Evolutionary conservation across 2,329 filamentous ascomycete genomes (phyloP).

Genomic region (Monilinia polystroma): DNA sequence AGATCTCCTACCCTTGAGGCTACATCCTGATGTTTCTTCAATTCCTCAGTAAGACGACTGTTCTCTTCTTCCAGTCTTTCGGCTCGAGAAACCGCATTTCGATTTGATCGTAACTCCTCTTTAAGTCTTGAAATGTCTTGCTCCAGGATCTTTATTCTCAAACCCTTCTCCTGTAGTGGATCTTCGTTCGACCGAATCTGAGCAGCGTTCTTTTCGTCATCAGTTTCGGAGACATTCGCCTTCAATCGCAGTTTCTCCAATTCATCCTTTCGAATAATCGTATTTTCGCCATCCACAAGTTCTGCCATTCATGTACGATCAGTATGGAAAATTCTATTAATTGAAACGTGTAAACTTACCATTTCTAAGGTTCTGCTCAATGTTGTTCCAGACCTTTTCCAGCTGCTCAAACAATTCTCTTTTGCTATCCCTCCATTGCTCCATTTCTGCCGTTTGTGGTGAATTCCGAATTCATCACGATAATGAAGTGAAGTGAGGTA

Average conservation of each 20-base stretch:
- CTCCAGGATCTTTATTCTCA: constrained; percentile 13
- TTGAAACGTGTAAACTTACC: constrained; percentile 25
- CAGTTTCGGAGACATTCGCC: not conserved
- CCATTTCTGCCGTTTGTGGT: constrained; percentile 28
- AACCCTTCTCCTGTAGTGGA: constrained; percentile 10
- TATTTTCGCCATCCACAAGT: constrained; percentile 21
- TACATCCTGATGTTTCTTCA: constrained; percentile 26
- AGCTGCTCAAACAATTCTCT: constrained; percentile 33
- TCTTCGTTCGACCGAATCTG: not conserved
- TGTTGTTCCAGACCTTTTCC: constrained; percentile 29
- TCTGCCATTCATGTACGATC: constrained; percentile 12
- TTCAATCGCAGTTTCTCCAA: constrained; percentile 3
- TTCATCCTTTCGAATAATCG: constrained; percentile 13
- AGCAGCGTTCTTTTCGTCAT: not conserved
- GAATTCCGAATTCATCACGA: constrained; percentile 11
- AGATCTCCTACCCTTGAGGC: constrained; percentile 26
- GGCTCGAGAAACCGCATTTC: constrained; percentile 24
- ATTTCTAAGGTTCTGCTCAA: constrained; percentile 30
- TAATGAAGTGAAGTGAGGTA: not conserved
- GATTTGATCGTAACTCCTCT: constrained; percentile 28
- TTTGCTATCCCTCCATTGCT: constrained; percentile 35
- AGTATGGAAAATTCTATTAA: not conserved
- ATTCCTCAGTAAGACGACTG: constrained; percentile 28
- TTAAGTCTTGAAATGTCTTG: constrained; percentile 20
- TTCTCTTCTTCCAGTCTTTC: constrained; percentile 29